Base-by-base conservation (phyloP, 2,329 filamentous ascomycete genomes). In the Xylaria sp. region DNA sequence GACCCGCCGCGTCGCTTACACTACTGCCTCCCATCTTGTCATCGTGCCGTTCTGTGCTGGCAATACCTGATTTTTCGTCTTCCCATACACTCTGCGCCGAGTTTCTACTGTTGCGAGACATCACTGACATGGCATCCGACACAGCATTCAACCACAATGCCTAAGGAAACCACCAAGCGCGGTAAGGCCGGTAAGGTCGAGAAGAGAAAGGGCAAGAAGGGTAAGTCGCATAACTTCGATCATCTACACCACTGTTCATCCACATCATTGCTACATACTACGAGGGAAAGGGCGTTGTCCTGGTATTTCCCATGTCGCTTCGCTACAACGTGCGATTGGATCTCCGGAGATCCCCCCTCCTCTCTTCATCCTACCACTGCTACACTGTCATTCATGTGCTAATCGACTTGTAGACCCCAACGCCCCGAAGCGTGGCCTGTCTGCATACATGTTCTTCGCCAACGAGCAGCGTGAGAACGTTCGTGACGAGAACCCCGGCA, bases 381-480 rank as follows among this genome's bases (percentile, higher is more conserved):
- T 13, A 7, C 3, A 7, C 4, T 34, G 29, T 34, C 6, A 18
- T 29, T 18, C 38, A 16, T 42, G 17, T 21, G 16, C 41, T n/a
- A n/a, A n/a, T n/a, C n/a, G n/a, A n/a, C n/a, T n/a, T 16, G 7
- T 69, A 96, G 92, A 97, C 78, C 92, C 92, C 77, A 97, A 97
- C 79, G 93, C 92, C 57, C 94, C 94, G 75, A 99, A 97, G 92
- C 92, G 94, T 78, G 94, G 93, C 82, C 91, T 99, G 46, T 97
- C 94, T 49, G 94, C 94, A 62, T 99, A 99, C 87, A 99, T 99
- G 94, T 97, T 97, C 89, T 99, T 97, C 76, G 94, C 94, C 86
- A 97, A 97, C 73, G 94, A 97, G 79, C 91, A 97, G 80, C 92
- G 94, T 68, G 93, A 97, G 74, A 96, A 94, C 76, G 94, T 99